Conservation (phyloP, 2,329 filamentous ascomycete species). For the Nemania sp. region DNA sequence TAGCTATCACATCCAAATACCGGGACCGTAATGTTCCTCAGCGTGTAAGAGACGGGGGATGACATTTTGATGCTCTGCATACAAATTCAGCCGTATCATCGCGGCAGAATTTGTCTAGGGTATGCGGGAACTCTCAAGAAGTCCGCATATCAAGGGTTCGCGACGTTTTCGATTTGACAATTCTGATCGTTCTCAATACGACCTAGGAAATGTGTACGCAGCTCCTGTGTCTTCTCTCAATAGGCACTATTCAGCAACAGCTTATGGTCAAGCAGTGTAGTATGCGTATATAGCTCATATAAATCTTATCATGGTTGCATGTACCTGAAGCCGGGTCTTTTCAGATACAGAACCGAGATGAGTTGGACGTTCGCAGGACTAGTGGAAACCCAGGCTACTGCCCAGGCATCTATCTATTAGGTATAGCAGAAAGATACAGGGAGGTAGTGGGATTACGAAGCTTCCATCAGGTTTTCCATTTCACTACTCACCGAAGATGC, state of each 20-base stretch:
- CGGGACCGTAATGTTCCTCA: not conserved
- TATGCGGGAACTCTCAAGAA: too few relatives aligned
- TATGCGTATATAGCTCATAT: too few relatives aligned
- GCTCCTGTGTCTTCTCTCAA: too few relatives aligned
- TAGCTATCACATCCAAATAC: not conserved
- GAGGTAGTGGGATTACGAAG: not conserved
- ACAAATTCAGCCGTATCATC: too few relatives aligned
- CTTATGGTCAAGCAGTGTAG: too few relatives aligned
- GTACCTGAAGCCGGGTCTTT: slow-evolving; percentile 11
- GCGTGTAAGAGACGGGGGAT: not conserved
- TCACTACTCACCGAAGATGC: not conserved
- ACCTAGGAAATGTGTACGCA: too few relatives aligned
- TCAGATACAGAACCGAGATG: slow-evolving; percentile 12
- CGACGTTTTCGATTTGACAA: slow-evolving; percentile 5
- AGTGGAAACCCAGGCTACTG: not conserved
- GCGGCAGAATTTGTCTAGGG: too few relatives aligned
- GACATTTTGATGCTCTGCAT: not conserved
- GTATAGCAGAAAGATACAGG: not conserved
- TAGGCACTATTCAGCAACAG: too few relatives aligned
- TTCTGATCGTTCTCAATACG: too few relatives aligned
- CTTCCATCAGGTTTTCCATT: slow-evolving; percentile 1
- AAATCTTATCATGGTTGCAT: not conserved
- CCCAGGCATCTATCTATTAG: too few relatives aligned
- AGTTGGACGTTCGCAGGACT: slow-evolving; percentile 4
- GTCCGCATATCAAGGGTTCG: too few relatives aligned